Conservation (phyloP, 352 stramenopile genomes). For the Phytophthora pinifolia region DNA sequence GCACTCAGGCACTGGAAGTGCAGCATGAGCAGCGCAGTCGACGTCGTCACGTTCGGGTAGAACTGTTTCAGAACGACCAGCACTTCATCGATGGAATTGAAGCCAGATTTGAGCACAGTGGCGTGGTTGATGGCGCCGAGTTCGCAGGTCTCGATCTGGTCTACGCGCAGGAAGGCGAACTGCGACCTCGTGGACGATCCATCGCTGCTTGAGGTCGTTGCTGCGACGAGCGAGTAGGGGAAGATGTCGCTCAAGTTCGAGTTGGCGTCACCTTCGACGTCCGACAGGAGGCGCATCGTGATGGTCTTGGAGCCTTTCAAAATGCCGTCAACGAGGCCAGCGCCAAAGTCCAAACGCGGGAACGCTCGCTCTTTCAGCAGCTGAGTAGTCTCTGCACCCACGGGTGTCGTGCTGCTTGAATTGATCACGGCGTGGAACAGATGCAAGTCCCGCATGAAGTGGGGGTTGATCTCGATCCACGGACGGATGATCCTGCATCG, state of each 20-base stretch:
- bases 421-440: constrained; percentile 36
- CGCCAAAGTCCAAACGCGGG: constrained; percentile 58
- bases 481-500: constrained; percentile 47
- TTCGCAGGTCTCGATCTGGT: constrained; percentile 30
- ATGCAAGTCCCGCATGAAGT: constrained; percentile 53
- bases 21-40: constrained; percentile 49
- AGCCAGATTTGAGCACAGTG: constrained; percentile 49
- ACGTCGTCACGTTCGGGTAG: constrained; percentile 47
- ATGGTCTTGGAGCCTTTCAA: constrained; percentile 46
- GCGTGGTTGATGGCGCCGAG: constrained; percentile 31
- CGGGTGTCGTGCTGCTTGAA: neutral
- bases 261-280: constrained; percentile 45
- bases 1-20: constrained; percentile 54
- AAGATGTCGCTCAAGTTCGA: constrained; percentile 54
- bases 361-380: constrained; percentile 22
- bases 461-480: constrained; percentile 70
- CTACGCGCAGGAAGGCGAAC: constrained; percentile 57
- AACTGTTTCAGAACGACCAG: constrained; percentile 53
- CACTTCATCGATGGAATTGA: constrained; percentile 38
- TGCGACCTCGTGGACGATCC: constrained; percentile 5
- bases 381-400: constrained; percentile 11
- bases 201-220: constrained; percentile 28
- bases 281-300: constrained; percentile 67
- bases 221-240: constrained; percentile 34
- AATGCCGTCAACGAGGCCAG: constrained; percentile 48